Evolutionary conservation across 164 flowering plant genomes (phyloP).

Genomic region (Chimonanthus salicifolius): DNA sequence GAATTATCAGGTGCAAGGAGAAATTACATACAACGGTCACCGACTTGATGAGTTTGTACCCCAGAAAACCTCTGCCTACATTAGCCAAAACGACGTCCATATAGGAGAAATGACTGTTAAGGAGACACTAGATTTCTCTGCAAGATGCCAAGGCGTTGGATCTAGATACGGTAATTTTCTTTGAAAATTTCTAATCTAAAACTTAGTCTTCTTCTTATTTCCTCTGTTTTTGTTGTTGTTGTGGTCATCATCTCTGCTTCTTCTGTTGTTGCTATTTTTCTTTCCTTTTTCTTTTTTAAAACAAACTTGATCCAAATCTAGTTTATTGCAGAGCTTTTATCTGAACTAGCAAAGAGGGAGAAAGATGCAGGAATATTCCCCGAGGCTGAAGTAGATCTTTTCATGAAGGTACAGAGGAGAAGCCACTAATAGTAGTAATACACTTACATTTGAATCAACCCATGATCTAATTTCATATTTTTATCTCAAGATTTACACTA

Average conservation of each 20-base stretch:
- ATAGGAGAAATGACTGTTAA: constrained; percentile 89
- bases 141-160: constrained; percentile 94
- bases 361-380: constrained; percentile 78
- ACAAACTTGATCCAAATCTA: not conserved
- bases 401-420: constrained; percentile 68
- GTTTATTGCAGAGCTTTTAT: constrained; percentile 49
- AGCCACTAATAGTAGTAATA: too few relatives aligned
- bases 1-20: constrained; percentile 54
- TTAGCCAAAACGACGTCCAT: constrained; percentile 94
- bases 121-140: constrained; percentile 94
- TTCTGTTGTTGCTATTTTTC: not conserved
- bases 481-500: too few relatives aligned
- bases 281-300: not conserved
- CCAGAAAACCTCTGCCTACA: constrained; percentile 78
- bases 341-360: constrained; percentile 84
- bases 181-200: too few relatives aligned
- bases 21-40: constrained; percentile 77
- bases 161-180: constrained; percentile 61
- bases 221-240: too few relatives aligned
- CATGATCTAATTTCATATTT: too few relatives aligned
- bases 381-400: constrained; percentile 86
- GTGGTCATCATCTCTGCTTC: not conserved
- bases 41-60: constrained; percentile 73
- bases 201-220: not conserved
- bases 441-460: too few relatives aligned